A percentile compares a stretch with the other conserved stretches of the same genome.
These are phyloP conservation scores for Haematococcus sp. DNA, from an alignment of 139 green algal genomes.

Conservation along the genomic window DNA sequence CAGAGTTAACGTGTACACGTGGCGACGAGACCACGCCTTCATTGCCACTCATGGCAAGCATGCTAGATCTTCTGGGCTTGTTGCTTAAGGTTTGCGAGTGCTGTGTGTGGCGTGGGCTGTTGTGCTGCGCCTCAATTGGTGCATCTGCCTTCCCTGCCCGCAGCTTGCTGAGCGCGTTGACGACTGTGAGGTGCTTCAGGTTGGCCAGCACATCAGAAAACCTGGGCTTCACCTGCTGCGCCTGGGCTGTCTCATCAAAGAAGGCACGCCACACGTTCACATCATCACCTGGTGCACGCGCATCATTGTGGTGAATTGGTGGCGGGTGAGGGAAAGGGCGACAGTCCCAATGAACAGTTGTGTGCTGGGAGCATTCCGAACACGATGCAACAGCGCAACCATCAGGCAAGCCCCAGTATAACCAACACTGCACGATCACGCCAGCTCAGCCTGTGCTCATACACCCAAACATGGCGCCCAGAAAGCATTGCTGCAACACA, in stretches of 20 bases:
- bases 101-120: neutral
- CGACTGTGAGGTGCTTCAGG: neutral
- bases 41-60: too few species aligned
- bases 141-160: too few species aligned
- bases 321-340: neutral
- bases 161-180: too few species aligned
- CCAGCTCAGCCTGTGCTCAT: too few species aligned
- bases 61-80: neutral
- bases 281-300: constrained; percentile 12
- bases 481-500: neutral
- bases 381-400: too few species aligned
- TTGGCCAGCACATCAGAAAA: constrained; percentile 2
- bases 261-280: constrained; percentile 19
- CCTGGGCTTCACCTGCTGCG: neutral
- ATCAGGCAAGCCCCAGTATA: too few species aligned
- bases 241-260: neutral
- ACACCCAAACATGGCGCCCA: too few species aligned
- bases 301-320: neutral
- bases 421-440: too few species aligned
- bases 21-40: too few species aligned
- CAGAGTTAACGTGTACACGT: too few species aligned
- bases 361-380: too few species aligned
- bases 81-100: neutral
- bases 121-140: too few species aligned
- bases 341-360: neutral